A percentile compares a stretch with the other conserved stretches of the same genome.
phyloP scores from a whole-genome alignment of 2,329 filamentous ascomycete species.

The Fusarium bulbicola region DNA sequence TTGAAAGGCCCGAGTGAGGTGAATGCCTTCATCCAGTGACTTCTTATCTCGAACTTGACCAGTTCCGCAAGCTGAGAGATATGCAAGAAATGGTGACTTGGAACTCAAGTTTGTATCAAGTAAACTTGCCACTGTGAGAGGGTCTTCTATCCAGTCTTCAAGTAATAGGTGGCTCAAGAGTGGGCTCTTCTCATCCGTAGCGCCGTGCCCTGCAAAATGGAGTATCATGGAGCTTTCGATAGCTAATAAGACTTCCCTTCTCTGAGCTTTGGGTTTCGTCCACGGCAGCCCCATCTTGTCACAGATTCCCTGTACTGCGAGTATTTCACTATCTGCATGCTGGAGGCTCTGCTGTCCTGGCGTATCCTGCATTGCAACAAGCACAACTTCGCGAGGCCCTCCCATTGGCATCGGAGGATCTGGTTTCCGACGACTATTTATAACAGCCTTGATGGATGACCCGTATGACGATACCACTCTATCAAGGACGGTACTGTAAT shows the following conservation, averaged over 20 bases:
- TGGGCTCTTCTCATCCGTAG: not conserved
- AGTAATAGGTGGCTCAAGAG: not conserved
- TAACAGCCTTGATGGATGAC: too few relatives aligned
- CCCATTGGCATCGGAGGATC: rapidly evolving
- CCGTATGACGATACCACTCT: too few relatives aligned
- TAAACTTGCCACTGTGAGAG: not conserved
- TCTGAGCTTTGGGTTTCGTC: not conserved
- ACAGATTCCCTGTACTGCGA: not conserved
- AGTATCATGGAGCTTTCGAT: not conserved
- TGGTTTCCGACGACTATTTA: too few relatives aligned
- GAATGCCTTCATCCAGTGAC: not conserved
- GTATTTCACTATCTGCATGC: not conserved
- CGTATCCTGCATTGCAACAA: not conserved
- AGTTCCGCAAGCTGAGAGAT: not conserved
- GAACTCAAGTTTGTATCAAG: not conserved
- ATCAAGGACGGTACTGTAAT: too few relatives aligned
- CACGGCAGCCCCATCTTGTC: not conserved
- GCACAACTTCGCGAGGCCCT: too few relatives aligned
- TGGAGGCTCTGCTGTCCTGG: not conserved
- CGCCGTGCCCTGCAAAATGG: not conserved
- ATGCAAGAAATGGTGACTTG: not conserved
- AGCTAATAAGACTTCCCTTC: not conserved
- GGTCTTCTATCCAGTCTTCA: not conserved
- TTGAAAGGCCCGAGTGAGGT: not conserved
- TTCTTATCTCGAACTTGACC: not conserved